Conservation (phyloP, 257 asterid genomes). For the Anisodus acutangulus region DNA sequence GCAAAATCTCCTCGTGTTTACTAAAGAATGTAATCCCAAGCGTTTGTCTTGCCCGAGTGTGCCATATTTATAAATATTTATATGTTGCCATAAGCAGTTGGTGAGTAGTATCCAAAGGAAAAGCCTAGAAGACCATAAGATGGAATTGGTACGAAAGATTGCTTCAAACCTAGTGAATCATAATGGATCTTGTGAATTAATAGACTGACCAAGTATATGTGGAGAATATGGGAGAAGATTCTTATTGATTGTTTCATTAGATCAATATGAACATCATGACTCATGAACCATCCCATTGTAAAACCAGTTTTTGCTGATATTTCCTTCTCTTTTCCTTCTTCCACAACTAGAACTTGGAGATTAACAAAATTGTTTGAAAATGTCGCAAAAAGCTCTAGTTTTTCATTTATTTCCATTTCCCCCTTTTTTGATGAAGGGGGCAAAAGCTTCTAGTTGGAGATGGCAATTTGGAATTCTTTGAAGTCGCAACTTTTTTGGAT, state of each 20-base stretch:
- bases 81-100: neutral
- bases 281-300: neutral
- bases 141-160: neutral
- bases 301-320: neutral
- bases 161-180: neutral
- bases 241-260: conserved; percentile 4
- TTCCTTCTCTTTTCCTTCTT: neutral
- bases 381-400: neutral
- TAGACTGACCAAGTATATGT: neutral
- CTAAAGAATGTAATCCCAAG: neutral
- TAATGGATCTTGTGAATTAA: neutral
- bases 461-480: conserved; percentile 16
- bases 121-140: conserved; percentile 12
- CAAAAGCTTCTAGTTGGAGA: conserved; percentile 26
- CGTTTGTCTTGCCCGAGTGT: no score
- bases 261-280: neutral
- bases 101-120: neutral
- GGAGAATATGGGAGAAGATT: conserved; percentile 14
- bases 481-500: no score
- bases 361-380: conserved; percentile 14
- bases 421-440: neutral
- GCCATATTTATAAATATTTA: neutral
- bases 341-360: neutral
- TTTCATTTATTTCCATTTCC: neutral
- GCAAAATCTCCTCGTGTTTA: neutral